Percentiles rank a stretch among this genome's conserved stretches.
phyloP scores from a whole-genome alignment of 306 rosid genomes.

The Lotus japonicus region DNA sequence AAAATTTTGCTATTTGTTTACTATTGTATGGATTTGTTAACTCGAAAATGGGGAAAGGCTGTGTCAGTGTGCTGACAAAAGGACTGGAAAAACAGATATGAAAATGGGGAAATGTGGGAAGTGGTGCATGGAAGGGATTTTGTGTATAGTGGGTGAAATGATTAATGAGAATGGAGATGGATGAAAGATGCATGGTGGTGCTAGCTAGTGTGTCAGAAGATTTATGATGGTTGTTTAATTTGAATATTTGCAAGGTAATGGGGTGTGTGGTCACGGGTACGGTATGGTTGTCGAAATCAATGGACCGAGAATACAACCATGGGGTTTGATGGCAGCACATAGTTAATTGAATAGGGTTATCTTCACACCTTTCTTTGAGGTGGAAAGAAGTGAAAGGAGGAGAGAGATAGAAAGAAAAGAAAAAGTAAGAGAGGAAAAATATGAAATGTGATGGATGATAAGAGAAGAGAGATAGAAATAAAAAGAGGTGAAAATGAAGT shows the following conservation, averaged over 20 bases:
- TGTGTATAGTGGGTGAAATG: slow-evolving; percentile 17
- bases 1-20: background rate
- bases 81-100: background rate
- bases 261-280: slow-evolving; percentile 32
- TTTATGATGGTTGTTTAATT: background rate
- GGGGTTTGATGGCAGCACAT: background rate
- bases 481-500: too few species aligned
- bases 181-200: background rate
- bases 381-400: too few species aligned
- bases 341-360: too few species aligned
- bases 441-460: too few species aligned
- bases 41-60: background rate
- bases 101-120: background rate
- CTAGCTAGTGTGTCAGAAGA: slow-evolving; percentile 10
- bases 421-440: too few species aligned
- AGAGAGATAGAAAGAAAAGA: too few species aligned
- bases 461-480: too few species aligned
- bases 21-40: background rate
- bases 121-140: background rate
- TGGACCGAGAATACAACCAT: background rate
- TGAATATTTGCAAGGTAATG: background rate
- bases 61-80: background rate
- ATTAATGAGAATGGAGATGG: slow-evolving; percentile 21
- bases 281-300: slow-evolving; percentile 18
- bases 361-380: too few species aligned